Evolutionary conservation across 2,329 filamentous ascomycete genomes (phyloP).

Genomic region (Aspergillus udagawae): DNA sequence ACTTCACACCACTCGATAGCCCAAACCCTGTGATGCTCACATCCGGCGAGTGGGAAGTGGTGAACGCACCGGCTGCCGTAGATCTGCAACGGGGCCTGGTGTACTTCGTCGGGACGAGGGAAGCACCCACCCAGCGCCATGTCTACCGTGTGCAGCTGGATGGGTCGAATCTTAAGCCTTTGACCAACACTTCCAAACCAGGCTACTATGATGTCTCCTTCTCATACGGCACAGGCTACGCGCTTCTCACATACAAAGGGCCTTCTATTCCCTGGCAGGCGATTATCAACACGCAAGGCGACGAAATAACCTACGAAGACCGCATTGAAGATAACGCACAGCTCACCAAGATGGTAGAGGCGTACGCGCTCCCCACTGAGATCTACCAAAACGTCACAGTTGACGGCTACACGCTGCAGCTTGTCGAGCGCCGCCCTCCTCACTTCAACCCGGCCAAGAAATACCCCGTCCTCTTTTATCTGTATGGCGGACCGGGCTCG

Average conservation of each 20-base stretch:
- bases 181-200: conserved; percentile 70
- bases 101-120: conserved; percentile 85
- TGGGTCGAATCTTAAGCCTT: conserved; percentile 65
- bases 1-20: conserved; percentile 85
- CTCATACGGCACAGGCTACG: conserved; percentile 75
- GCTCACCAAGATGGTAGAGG: conserved; percentile 65
- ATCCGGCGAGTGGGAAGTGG: conserved; percentile 87
- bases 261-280: conserved; percentile 88
- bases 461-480: conserved; percentile 91
- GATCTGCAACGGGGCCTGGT: conserved; percentile 82
- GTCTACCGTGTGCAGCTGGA: conserved; percentile 86
- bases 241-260: conserved; percentile 77
- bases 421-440: conserved; percentile 81
- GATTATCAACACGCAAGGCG: conserved; percentile 77
- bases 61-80: conserved; percentile 75
- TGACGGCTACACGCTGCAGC: conserved; percentile 67
- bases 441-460: conserved; percentile 79
- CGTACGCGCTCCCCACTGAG: conserved; percentile 76
- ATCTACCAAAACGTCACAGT: conserved; percentile 82
- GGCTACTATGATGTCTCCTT: conserved; percentile 83
- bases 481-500: conserved; percentile 93
- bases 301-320: conserved; percentile 60
- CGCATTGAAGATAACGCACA: conserved; percentile 72
- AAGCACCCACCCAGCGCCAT: conserved; percentile 84
- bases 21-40: conserved; percentile 81